Evolutionary conservation across 306 rosid species (phyloP), one percentile per base, ranked within the genome.

Genomic region (Cyamopsis tetragonoloba): DNA sequence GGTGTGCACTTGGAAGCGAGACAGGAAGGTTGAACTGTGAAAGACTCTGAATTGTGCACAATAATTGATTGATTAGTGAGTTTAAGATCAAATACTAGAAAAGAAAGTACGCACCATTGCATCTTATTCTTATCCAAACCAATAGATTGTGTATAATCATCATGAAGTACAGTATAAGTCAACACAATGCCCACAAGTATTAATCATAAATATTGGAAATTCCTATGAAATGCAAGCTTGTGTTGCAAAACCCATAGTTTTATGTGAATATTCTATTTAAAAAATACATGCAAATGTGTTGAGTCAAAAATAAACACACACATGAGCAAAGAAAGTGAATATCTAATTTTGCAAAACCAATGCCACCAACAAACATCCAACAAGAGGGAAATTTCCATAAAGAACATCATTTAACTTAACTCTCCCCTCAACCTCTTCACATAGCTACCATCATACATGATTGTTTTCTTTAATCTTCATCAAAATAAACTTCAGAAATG

Each of bases 21-120:
- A 86, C 95, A 34, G 99, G 99, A 72, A 95, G 99, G 80, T 95
- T 95, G 67, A 95, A 95, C 88, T 90, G 99, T 63, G 99, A 95
- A 71, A 95, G 96, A 81, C 97, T 77, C 96, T 67, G 85, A 66
- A 76, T 75, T 59, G 27, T 12, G 51, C 76, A 75, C 47, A 69
- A 46, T 24, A 71, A 75, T n/a, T n/a, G n/a, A 62, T 76, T 56
- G 64, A 31, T 81, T 14, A 32, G 66, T 26, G 15, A 63, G 55
- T 26, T 58, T 28, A 64, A 20, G 66, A 77, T n/a, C 44, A 11
- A 28, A 26, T 26, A 41, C 3, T 4, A 57, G 35, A 50, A 59
- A 72, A 59, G 7, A 17, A 41, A 50, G 7, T 8, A 50, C 43
- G 53, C 78, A 32, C 31, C 12, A 57, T 23, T 7, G 44, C 66